phyloP scores from a whole-genome alignment of 805 yeast genomes.

The Ogataea methanolica region DNA sequence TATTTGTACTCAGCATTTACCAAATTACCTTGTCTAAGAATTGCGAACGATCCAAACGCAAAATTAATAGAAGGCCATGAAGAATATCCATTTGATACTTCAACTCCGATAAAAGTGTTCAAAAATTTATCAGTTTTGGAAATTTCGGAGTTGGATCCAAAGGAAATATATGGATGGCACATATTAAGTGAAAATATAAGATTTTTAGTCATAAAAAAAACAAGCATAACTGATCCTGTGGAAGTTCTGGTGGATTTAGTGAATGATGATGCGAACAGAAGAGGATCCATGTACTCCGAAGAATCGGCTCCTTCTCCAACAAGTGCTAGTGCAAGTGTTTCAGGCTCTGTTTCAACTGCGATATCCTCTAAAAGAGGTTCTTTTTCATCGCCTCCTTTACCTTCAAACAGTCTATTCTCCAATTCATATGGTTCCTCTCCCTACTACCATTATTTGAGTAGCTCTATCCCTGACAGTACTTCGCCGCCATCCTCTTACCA shows the following conservation, averaged over 20 bases:
- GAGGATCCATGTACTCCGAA: constrained; percentile 24
- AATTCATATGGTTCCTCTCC: constrained; percentile 18
- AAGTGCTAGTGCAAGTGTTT: constrained; percentile 7
- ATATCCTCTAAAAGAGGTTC: constrained; percentile 20
- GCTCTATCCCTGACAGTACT: constrained; percentile 22
- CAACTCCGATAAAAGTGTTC: constrained; percentile 59
- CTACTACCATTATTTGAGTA: constrained; percentile 22
- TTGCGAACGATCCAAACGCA: constrained; percentile 57
- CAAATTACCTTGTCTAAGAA: constrained; percentile 57
- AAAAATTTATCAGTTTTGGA: constrained; percentile 61
- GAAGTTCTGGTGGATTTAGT: constrained; percentile 51
- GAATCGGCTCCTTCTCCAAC: constrained; percentile 13
- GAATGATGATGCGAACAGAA: constrained; percentile 40
- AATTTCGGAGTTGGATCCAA: constrained; percentile 55
- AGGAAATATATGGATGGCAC: constrained; percentile 66
- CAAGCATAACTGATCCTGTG: constrained; percentile 45
- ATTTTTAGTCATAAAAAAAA: constrained; percentile 48
- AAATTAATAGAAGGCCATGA: constrained; percentile 57
- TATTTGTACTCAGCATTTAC: constrained; percentile 61
- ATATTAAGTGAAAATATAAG: constrained; percentile 48
- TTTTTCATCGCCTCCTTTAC: constrained; percentile 16
- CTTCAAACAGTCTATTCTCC: constrained; percentile 6
- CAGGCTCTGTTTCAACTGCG: constrained; percentile 17
- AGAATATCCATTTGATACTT: constrained; percentile 68
- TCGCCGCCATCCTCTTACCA: constrained; percentile 17